Percentiles rank a stretch among this genome's conserved stretches.
Evolutionary conservation across 495 filamentous ascomycete species (phyloP).

Genomic region (Annulohypoxylon nitens): DNA sequence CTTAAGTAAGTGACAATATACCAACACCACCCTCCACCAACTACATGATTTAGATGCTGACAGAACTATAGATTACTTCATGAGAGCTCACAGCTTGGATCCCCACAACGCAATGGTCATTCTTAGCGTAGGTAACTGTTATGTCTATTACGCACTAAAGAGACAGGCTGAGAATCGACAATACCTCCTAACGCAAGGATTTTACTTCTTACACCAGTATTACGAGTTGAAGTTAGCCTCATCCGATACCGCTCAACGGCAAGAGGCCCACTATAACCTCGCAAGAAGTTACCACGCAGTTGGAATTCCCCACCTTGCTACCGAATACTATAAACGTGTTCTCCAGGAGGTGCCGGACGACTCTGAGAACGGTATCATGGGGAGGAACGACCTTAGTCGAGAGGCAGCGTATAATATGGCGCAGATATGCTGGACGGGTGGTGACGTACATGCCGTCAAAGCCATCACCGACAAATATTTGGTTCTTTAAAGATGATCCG

Average conservation of each 20-base stretch:
- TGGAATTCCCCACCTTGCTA: conserved; percentile 81
- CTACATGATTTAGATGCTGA: conserved; percentile 19
- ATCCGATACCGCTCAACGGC: conserved; percentile 61
- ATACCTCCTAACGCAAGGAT: conserved; percentile 83
- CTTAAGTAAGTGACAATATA: conserved; percentile 66
- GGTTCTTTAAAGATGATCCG: conserved; percentile 41
- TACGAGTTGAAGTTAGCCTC: conserved; percentile 66
- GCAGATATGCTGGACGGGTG: conserved; percentile 72
- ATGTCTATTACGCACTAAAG: conserved; percentile 87
- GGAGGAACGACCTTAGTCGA: conserved; percentile 70
- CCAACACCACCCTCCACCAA: not conserved
- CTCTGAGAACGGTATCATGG: conserved; percentile 40
- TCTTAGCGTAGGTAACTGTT: conserved; percentile 78
- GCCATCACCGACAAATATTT: conserved; percentile 69
- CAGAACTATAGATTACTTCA: conserved; percentile 75
- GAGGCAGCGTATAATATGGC: conserved; percentile 81
- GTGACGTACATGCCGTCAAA: conserved; percentile 68
- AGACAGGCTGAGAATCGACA: conserved; percentile 90
- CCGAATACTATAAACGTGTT: conserved; percentile 74
- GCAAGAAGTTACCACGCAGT: conserved; percentile 84
- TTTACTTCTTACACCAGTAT: conserved; percentile 85
- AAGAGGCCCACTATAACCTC: conserved; percentile 93
- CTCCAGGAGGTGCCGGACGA: conserved; percentile 47
- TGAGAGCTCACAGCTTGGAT: conserved; percentile 84
- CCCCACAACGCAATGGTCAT: conserved; percentile 81